Conservation (phyloP, 768 basidiomycete species). For the Amanita pallidorosea region DNA sequence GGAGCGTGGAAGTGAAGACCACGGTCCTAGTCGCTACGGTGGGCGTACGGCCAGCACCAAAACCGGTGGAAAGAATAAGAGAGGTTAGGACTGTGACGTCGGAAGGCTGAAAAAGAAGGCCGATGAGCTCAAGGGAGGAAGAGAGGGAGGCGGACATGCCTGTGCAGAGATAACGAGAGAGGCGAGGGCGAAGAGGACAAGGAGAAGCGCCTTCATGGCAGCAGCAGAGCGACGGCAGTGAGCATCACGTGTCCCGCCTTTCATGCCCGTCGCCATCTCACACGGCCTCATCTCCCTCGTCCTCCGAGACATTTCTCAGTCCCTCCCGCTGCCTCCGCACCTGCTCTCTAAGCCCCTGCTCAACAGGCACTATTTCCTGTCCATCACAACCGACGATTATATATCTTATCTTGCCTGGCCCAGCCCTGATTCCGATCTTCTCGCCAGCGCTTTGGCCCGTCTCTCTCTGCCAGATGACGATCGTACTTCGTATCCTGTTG, state of each 20-base stretch:
- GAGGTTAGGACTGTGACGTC: conserved; percentile 27
- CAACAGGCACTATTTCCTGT: conserved; percentile 58
- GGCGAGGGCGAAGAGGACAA: not conserved
- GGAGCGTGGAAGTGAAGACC: conserved; percentile 35
- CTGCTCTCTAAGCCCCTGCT: conserved; percentile 48
- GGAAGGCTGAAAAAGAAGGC: conserved; percentile 6
- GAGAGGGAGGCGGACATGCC: not conserved
- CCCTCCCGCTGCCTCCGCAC: conserved; percentile 44
- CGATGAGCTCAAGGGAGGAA: not conserved
- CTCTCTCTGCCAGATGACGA: conserved; percentile 30
- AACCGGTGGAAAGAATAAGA: conserved; percentile 23
- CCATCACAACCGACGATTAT: conserved; percentile 36
- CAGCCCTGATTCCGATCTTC: conserved; percentile 17
- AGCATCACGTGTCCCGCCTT: conserved; percentile 10
- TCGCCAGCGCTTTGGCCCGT: conserved; percentile 21
- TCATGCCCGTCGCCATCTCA: conserved; percentile 13
- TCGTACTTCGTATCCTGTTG: conserved; percentile 12
- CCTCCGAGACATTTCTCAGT: conserved; percentile 41
- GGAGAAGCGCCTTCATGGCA: conserved; percentile 14
- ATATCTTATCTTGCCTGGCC: conserved; percentile 64
- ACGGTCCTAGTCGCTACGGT: conserved; percentile 30
- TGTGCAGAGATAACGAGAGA: conserved; percentile 3
- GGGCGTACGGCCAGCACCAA: conserved; percentile 28
- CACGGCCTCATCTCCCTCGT: conserved; percentile 32
- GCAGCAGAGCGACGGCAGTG: conserved; percentile 15